Base-by-base conservation (phyloP, 2,329 filamentous ascomycete genomes). In the Fusarium secorum region DNA sequence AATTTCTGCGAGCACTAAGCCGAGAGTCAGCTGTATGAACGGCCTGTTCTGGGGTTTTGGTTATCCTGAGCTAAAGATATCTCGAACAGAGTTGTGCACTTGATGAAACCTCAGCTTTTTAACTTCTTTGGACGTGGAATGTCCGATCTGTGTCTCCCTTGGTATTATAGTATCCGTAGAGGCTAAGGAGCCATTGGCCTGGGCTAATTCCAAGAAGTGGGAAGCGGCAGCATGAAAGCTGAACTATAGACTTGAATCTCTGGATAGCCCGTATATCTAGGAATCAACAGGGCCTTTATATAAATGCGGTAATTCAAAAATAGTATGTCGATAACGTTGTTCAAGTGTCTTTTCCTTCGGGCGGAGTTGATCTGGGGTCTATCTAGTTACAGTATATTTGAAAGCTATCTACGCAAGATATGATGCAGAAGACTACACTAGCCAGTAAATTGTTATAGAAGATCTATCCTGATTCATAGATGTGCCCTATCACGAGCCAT, bases 1-100 rank as follows among this genome's bases (percentile, higher is more conserved):
- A 72, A 64, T 35, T 72, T 72, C 49, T 72, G 69, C 39, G 69
- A 72, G 38, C 69, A 72, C 20, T 72, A 53, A 33, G 14, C n/a
- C n/a, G 28, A 13, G 28, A 24, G 38, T 24, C n/a, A 30, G 11
- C 17, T 33, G 32, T 26, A 38, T 45, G 7, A 17, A n/a, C 18
- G 10, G 7, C 3, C 30, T 38, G 18, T 38, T n/a, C 18, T 52
- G 7, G 32, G 11, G 4, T n/a, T 15, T 20, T 3, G 11, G n/a
- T 26, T 13, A 8, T 20, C 7, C 13, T 6, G 18, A 17, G 22
- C 13, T 26, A 4, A 13, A 28, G n/a, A 26, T 26, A 26, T 36
- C 17, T 35, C 18, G 8, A 36, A 51, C 14, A 36, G 2, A 26
- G 32, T n/a, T 51, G 32, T 20, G 18, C 17, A 24, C n/a, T 35